phyloP scores from a whole-genome alignment of 1,284 basidiomycete genomes.

The Pyrrhoderma noxium region DNA sequence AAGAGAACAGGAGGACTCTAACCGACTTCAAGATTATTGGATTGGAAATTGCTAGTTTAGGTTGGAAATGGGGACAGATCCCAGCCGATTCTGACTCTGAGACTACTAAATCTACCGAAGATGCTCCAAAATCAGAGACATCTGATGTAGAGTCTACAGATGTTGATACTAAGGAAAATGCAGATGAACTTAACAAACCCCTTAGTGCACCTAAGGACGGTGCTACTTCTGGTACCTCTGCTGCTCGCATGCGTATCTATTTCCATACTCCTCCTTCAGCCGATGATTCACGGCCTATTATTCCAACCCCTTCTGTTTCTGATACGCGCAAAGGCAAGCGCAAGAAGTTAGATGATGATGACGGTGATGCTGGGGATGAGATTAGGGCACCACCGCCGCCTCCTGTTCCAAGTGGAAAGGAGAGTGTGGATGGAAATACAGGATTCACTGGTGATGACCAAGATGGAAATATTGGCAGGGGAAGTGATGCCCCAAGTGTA shows the following conservation, averaged over 20 bases:
- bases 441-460: conserved; percentile 20
- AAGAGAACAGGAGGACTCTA: conserved; percentile 78
- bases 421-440: conserved; percentile 11
- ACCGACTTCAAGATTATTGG: conserved; percentile 96
- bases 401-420: conserved; percentile 27
- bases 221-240: conserved; percentile 38
- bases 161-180: not conserved
- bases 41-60: conserved; percentile 67
- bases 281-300: conserved; percentile 68
- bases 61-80: conserved; percentile 66
- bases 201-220: conserved; percentile 9
- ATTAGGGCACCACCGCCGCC: conserved; percentile 59
- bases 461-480: conserved; percentile 40
- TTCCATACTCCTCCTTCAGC: conserved; percentile 78
- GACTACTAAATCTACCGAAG: conserved; percentile 4
- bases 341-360: conserved; percentile 78
- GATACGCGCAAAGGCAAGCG: conserved; percentile 71
- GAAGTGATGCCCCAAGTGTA: conserved; percentile 60
- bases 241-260: conserved; percentile 73
- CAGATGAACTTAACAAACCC: not conserved
- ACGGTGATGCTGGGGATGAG: conserved; percentile 66
- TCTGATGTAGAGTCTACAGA: not conserved
- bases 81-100: conserved; percentile 24
- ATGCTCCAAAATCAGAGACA: conserved; percentile 2
- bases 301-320: conserved; percentile 44